phyloP scores from a whole-genome alignment of 805 yeast genomes.

The Jamesozyma piceae region DNA sequence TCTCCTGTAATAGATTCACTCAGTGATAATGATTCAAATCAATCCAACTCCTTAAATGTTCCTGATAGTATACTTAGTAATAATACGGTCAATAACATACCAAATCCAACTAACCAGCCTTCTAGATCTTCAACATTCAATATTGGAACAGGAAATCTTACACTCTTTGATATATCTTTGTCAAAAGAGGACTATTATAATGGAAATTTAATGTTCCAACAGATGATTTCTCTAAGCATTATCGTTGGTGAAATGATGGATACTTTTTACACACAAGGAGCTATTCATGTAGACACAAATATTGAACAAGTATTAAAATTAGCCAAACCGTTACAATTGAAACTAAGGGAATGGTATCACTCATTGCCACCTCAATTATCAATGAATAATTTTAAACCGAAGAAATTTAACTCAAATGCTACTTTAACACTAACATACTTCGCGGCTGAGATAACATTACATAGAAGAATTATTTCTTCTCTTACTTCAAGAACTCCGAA shows the following conservation, averaged over 20 bases:
- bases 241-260: conserved; percentile 65
- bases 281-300: conserved; percentile 45
- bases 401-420: conserved; percentile 64
- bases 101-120: not conserved
- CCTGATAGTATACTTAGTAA: too few species aligned
- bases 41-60: too few species aligned
- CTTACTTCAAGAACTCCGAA: conserved; percentile 38
- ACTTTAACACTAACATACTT: conserved; percentile 76
- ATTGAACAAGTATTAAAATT: conserved; percentile 59
- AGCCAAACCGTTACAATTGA: conserved; percentile 76
- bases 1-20: conserved; percentile 28
- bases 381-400: conserved; percentile 49
- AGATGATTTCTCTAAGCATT: conserved; percentile 54
- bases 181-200: conserved; percentile 50
- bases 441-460: conserved; percentile 81
- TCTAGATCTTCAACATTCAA: not conserved
- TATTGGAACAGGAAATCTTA: conserved; percentile 8
- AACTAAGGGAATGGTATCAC: conserved; percentile 68
- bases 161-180: conserved; percentile 23
- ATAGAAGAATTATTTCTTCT: conserved; percentile 60
- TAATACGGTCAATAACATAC: not conserved
- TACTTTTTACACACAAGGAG: conserved; percentile 61
- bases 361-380: conserved; percentile 56
- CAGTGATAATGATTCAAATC: not conserved
- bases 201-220: conserved; percentile 61